Base-by-base conservation (phyloP, 257 asterid genomes). In the Ophiorrhiza pumila region DNA sequence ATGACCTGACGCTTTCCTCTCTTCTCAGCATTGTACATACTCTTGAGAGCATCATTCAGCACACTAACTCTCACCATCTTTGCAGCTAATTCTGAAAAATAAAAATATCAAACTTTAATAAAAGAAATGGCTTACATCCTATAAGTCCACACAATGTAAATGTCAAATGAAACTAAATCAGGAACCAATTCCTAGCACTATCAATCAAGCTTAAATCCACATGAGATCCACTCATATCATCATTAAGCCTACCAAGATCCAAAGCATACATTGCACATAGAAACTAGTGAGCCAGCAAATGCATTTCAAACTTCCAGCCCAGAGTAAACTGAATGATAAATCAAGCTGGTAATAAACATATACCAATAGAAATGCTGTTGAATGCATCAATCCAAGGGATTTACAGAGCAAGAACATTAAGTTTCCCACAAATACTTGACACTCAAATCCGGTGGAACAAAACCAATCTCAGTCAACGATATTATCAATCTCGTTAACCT, bases 21-120 rank as follows among this genome's bases (percentile, higher is more conserved):
- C 72, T 80, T 80, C 65, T 80, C 84, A 10, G 81, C 84, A 76
- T 80, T 80, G 73, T 80, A 80, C 84, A 80, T 80, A 76, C 84
- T 76, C 78, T 80, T 80, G 22, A 80, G 78, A 43, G 84, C 84
- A 68, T 80, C 84, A 50, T 72, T 76, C 79, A 80, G 41, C 34
- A 80, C 84, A 47, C 84, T 80, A 34, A 80, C 65, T 69, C 84
- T 80, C 84, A 80, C 84, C 84, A 80, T 80, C 74, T 77, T 73
- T 27, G 22, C 53, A 23, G 50, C 32, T 22, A 37, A 34, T 41
- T 58, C 76, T 76, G 76, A 65, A 62, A 41, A n/a, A n/a, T n/a
- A n/a, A 6, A 13, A 41, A 1, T 23, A 18, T 8, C 41, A 1
- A 67, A 43, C 20, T 13, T 68, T 27, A 52, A 39, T 10, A n/a